These are phyloP conservation scores for Cytospora chrysosperma DNA, from an alignment of 2,329 filamentous ascomycete genomes.

Conservation along the genomic window DNA sequence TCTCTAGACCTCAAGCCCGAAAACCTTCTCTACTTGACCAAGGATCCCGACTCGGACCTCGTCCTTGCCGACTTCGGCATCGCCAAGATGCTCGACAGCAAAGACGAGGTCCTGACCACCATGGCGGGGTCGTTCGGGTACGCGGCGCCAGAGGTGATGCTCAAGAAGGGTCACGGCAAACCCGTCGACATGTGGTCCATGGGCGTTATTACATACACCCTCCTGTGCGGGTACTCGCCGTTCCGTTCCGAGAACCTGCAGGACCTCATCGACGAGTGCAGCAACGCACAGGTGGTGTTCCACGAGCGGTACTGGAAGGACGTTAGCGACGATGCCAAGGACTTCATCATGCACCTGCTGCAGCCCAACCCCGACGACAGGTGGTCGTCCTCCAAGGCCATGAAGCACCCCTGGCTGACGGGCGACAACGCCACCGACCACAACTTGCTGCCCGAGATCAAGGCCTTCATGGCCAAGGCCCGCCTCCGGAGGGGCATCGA, in stretches of 20 bases:
- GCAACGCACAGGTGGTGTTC: constrained; percentile 79
- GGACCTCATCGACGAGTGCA: constrained; percentile 94
- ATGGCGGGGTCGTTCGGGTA: constrained; percentile 99
- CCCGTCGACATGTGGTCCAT: constrained; percentile 99
- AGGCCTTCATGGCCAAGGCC: constrained; percentile 86
- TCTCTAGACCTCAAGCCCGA: constrained; percentile 88
- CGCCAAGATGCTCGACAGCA: constrained; percentile 92
- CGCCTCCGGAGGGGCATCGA: constrained; percentile 92
- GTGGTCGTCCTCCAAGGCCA: constrained; percentile 73
- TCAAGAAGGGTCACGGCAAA: constrained; percentile 96
- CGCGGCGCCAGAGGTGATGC: constrained; percentile 96
- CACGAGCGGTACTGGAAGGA: constrained; percentile 99
- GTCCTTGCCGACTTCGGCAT: constrained; percentile 98
- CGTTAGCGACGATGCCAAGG: constrained; percentile 91
- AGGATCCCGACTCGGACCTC: constrained; percentile 73
- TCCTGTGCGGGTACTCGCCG: constrained; percentile 96
- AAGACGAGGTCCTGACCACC: constrained; percentile 88
- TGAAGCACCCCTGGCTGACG: constrained; percentile 84
- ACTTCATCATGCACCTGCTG: constrained; percentile 83
- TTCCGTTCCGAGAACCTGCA: constrained; percentile 93
- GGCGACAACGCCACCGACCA: constrained; percentile 91
- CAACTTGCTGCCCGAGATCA: constrained; percentile 96
- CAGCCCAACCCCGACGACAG: constrained; percentile 76
- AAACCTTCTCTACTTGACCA: constrained; percentile 90
- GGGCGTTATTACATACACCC: constrained; percentile 96